phyloP scores from a whole-genome alignment of 352 stramenopile genomes.

The Globisporangium solare region DNA sequence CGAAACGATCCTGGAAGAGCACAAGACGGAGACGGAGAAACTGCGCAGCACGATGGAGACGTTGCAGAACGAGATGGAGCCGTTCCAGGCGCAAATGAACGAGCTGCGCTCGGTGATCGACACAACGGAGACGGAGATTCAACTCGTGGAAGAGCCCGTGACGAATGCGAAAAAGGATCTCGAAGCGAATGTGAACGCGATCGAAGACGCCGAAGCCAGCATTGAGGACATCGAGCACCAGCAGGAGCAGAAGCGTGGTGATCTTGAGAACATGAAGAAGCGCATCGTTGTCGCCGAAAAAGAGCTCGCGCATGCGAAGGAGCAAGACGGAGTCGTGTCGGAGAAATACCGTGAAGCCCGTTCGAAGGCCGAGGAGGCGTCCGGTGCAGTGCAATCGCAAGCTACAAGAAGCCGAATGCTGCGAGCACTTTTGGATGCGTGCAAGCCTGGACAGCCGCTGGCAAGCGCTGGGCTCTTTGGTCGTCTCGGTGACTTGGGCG shows the following conservation, averaged over 20 bases:
- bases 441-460: conserved; percentile 87
- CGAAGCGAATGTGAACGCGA: conserved; percentile 50
- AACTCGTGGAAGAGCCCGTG: conserved; percentile 64
- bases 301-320: conserved; percentile 65
- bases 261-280: conserved; percentile 64
- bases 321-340: conserved; percentile 39
- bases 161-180: conserved; percentile 79
- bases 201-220: conserved; percentile 50
- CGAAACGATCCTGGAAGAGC: conserved; percentile 71
- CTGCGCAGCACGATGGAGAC: conserved; percentile 71
- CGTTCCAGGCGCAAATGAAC: conserved; percentile 70
- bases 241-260: conserved; percentile 38
- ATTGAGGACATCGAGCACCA: conserved; percentile 67
- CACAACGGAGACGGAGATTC: conserved; percentile 75
- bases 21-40: conserved; percentile 73
- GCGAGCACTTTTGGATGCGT: conserved; percentile 90
- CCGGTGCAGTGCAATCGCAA: conserved; percentile 59
- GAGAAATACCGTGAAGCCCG: conserved; percentile 63
- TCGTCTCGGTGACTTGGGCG: conserved; percentile 95
- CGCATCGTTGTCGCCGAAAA: conserved; percentile 75
- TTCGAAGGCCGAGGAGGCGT: conserved; percentile 76
- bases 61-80: conserved; percentile 77
- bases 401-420: conserved; percentile 75
- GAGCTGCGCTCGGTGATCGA: conserved; percentile 69
- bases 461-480: conserved; percentile 91